Conservation (phyloP, 257 asterid genomes). For the Solanum chmielewskii region DNA sequence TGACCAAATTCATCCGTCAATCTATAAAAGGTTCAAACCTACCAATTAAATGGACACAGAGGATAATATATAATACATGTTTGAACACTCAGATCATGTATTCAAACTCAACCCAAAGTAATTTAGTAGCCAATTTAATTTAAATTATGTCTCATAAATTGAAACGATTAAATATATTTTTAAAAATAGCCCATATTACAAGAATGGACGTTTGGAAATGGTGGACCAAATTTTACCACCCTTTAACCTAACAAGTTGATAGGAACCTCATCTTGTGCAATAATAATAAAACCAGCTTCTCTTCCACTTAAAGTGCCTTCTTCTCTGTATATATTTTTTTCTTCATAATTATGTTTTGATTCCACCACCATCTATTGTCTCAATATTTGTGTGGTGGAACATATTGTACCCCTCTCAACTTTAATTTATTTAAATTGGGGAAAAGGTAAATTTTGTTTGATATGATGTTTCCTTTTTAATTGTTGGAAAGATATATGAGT, state of each 20-base stretch:
- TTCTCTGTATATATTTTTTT: not conserved
- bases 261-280: conserved; percentile 4
- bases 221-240: conserved; percentile 11
- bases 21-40: not conserved
- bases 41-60: not conserved
- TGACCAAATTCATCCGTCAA: not conserved
- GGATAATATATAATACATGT: not conserved
- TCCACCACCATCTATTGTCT: conserved; percentile 18
- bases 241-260: conserved; percentile 8
- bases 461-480: not conserved
- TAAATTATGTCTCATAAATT: not conserved
- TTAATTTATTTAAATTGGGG: not conserved
- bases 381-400: not conserved
- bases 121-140: not conserved
- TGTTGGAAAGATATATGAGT: not conserved
- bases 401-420: not conserved
- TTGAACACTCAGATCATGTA: not conserved
- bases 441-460: not conserved
- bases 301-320: conserved; percentile 9
- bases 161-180: fast-evolving
- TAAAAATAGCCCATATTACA: not conserved
- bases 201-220: conserved; percentile 10
- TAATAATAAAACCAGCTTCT: not conserved
- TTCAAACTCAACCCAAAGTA: not conserved
- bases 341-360: conserved; percentile 1